Evolutionary conservation across 2,329 filamentous ascomycete species (phyloP), one percentile per base, ranked within the genome.

Genomic region (Saccharata proteae): DNA sequence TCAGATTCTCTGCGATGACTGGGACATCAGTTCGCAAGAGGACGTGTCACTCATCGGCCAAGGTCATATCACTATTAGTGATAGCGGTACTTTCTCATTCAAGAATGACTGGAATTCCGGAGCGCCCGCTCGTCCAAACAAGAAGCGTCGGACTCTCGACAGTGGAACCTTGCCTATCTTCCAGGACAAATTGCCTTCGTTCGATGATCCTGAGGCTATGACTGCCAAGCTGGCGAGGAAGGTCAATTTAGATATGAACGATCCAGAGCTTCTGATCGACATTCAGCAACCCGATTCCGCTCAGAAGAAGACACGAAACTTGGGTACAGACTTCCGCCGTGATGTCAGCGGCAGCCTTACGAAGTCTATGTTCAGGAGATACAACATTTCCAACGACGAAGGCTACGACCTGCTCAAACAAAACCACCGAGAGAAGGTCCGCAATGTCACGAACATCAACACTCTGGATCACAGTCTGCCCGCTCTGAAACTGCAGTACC

Each of bases 341-440:
- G 76, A 75, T 62, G 74, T 71, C 6, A 78, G 73, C 35, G 74
- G 76, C 11, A 78, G 75, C 30, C 60, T 84, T 24, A 74, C 77
- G 3, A 80, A 78, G 33, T 76, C 82, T 34, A 69, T 93, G 20
- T 73, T 73, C 21, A 73, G 79, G 43, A 77, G 88, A 24, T 98
- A 93, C 66, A 96, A 96, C 51, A 81, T 92, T 36, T 93, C 86
- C 17, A 96, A 96, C 40, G 90, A 98, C 48, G 80, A 90, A 37
- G 86, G 86, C 2, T 98, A 98, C 53, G 86, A 96, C 49, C 74
- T 85, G 38, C 71, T 98, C 26, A 96, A 96, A 57, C 85, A 93
- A 55, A 96, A 94, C 49, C 86, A 93, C 49, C 84, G 93, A 59
- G 27, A 37, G 6, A 96, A 93, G 57, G 82, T 98, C 38, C 77